These are phyloP conservation scores for Lithocarpus polystachyus DNA, from an alignment of 306 rosid species.

Conservation along the genomic window DNA sequence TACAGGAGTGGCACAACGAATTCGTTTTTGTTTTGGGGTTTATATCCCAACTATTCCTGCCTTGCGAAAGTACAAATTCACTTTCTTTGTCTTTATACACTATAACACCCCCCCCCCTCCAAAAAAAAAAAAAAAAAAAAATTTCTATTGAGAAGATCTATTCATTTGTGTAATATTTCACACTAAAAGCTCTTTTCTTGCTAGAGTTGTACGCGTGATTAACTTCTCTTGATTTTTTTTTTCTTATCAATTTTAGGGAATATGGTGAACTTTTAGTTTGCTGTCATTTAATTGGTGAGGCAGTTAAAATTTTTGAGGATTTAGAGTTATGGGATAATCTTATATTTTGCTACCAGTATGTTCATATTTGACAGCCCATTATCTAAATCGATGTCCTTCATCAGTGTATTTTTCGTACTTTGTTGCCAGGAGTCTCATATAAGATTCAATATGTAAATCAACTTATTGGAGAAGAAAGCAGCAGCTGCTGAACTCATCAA, in stretches of 20 bases:
- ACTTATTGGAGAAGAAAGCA: conserved; percentile 89
- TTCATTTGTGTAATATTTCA: background rate
- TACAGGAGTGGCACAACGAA: conserved; percentile 60
- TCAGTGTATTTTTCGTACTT: conserved; percentile 3
- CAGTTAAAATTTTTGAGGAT: conserved; percentile 78
- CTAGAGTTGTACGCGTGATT: background rate
- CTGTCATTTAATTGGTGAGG: conserved; percentile 92
- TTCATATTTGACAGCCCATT: conserved; percentile 12
- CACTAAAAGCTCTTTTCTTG: background rate
- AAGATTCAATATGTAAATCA: conserved; percentile 32
- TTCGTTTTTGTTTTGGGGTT: conserved; percentile 57
- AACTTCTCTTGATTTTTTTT: background rate
- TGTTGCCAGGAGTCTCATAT: conserved; percentile 22
- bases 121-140: background rate
- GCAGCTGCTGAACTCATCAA: conserved; percentile 93
- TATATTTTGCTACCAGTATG: conserved; percentile 78
- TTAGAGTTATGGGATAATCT: conserved; percentile 96
- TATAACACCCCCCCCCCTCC: background rate
- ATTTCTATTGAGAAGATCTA: background rate
- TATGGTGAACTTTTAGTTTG: conserved; percentile 84
- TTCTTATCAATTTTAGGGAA: conserved; percentile 51
- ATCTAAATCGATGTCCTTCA: background rate
- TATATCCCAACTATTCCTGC: conserved; percentile 74
- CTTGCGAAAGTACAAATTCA: conserved; percentile 63
- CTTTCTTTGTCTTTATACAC: conserved; percentile 15